These are phyloP conservation scores for Prunus mira DNA, from an alignment of 306 rosid species.

Conservation along the genomic window DNA sequence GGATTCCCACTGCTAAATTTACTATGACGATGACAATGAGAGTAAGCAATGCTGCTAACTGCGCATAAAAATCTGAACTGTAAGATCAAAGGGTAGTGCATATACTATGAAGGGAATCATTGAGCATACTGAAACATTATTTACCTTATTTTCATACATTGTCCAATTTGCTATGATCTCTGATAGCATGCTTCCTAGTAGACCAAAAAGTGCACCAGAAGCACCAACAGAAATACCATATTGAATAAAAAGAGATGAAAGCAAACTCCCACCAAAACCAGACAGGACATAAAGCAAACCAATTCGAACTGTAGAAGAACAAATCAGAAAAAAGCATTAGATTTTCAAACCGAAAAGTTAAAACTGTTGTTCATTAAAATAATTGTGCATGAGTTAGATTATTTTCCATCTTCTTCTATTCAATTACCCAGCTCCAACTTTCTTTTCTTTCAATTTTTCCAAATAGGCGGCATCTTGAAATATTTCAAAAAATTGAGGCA, in stretches of 20 bases:
- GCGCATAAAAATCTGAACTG: slow-evolving; percentile 25
- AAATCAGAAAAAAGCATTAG: slow-evolving; percentile 2
- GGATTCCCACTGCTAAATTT: slow-evolving; percentile 79
- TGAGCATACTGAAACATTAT: slow-evolving; percentile 11
- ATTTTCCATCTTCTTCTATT: not conserved
- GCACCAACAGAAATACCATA: slow-evolving; percentile 83
- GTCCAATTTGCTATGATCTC: slow-evolving; percentile 91
- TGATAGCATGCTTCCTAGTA: slow-evolving; percentile 83
- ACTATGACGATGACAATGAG: slow-evolving; percentile 50
- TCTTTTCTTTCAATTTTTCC: not conserved
- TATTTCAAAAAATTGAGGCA: not conserved
- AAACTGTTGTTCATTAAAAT: not conserved
- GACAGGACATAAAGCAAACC: slow-evolving; percentile 66
- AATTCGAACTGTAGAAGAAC: slow-evolving; percentile 49
- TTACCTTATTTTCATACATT: slow-evolving; percentile 78
- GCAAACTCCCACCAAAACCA: slow-evolving; percentile 82
- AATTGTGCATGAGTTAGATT: not conserved
- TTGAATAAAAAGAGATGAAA: slow-evolving; percentile 65
- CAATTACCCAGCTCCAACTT: not conserved
- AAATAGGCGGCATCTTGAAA: not conserved
- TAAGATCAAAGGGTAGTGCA: slow-evolving; percentile 19
- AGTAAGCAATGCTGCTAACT: slow-evolving; percentile 66
- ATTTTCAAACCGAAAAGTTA: slow-evolving; percentile 9
- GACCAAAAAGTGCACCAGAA: slow-evolving; percentile 90
- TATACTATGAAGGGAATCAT: slow-evolving; percentile 7